Evolutionary conservation across 305 asterid genomes (phyloP).

Genomic region (Solanum hybrid): DNA sequence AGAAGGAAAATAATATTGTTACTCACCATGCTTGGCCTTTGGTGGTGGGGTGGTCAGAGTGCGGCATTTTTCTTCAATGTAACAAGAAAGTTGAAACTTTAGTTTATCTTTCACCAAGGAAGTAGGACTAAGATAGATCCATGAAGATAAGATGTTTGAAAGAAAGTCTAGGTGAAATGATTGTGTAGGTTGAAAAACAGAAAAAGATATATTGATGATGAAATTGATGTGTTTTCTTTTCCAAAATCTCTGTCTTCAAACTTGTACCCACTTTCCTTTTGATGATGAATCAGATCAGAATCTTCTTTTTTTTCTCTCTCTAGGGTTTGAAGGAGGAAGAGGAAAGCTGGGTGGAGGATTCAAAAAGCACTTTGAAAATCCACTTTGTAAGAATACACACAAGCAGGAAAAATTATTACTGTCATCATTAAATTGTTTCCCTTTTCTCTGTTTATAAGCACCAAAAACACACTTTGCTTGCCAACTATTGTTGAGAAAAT

Average conservation of each 20-base stretch:
- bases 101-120: background rate
- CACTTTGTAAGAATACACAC: background rate
- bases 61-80: constrained; percentile 30
- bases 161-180: constrained; percentile 33
- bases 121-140: constrained; percentile 24
- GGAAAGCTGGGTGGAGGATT: constrained; percentile 12
- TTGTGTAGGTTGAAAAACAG: constrained; percentile 25
- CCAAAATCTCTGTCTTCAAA: constrained; percentile 2
- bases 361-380: constrained; percentile 30
- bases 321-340: constrained; percentile 7
- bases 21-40: constrained; percentile 92
- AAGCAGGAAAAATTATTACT: constrained; percentile 15
- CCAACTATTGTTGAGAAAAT: background rate
- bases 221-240: constrained; percentile 17
- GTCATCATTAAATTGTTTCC: constrained; percentile 22
- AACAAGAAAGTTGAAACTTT: background rate
- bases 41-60: constrained; percentile 49
- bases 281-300: constrained; percentile 47
- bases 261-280: constrained; percentile 8
- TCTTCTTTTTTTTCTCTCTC: constrained; percentile 21
- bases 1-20: background rate
- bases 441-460: background rate
- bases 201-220: constrained; percentile 10
- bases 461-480: constrained; percentile 22
- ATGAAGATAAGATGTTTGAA: constrained; percentile 16